Conservation (phyloP, 768 basidiomycete genomes). For the Gloeopeniophorella convolvens region DNA sequence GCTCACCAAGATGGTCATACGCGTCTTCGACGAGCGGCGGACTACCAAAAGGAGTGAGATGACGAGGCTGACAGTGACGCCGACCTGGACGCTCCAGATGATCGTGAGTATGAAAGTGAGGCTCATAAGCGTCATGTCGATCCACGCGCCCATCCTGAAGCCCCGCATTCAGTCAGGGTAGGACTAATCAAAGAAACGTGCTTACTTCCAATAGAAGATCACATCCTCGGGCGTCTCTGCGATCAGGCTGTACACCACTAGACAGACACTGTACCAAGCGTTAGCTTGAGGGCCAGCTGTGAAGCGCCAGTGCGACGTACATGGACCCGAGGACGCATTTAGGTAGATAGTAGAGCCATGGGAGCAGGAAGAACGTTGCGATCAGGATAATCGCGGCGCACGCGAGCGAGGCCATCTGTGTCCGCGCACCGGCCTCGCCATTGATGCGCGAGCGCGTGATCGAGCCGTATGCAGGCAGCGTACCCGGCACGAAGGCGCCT, state of each 20-base stretch:
- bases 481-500: constrained; percentile 79
- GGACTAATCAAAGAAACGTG: constrained; percentile 8
- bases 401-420: constrained; percentile 84
- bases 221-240: constrained; percentile 86
- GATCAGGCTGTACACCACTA: constrained; percentile 81
- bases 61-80: constrained; percentile 82
- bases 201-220: constrained; percentile 74
- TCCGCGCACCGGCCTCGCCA: constrained; percentile 79
- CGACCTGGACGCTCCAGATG: constrained; percentile 88
- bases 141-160: constrained; percentile 83
- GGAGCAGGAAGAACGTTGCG: constrained; percentile 86
- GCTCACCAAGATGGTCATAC: constrained; percentile 85
- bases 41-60: constrained; percentile 87
- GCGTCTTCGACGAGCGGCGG: constrained; percentile 77
- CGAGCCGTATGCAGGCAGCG: constrained; percentile 87
- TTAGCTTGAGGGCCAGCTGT: background rate
- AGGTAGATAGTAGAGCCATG: constrained; percentile 79
- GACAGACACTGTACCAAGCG: constrained; percentile 52
- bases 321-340: constrained; percentile 86
- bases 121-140: constrained; percentile 78
- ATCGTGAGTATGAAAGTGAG: constrained; percentile 86
- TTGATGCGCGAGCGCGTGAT: constrained; percentile 91
- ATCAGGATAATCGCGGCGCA: constrained; percentile 70
- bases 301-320: constrained; percentile 38
- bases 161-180: background rate